A percentile compares a stretch with the other conserved stretches of the same genome.
Conservation (phyloP, 1,284 basidiomycete species). For the Apiotrichum sp. region DNA sequence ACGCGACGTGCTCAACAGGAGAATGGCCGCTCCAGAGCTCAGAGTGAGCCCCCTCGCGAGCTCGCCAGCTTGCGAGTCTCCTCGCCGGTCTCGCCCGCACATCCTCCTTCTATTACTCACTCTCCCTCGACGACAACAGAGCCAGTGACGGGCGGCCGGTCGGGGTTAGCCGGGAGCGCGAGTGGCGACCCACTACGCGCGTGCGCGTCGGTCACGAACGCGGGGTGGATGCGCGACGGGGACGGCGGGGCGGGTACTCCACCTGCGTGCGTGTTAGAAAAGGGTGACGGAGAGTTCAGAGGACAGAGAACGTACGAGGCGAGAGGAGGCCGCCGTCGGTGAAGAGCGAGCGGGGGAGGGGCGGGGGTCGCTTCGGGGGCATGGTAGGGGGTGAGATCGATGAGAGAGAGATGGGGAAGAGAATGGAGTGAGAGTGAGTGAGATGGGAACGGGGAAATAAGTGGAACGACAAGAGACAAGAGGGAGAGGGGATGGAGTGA, state of each 20-base stretch:
- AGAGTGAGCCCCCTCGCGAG: background rate
- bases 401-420: no score
- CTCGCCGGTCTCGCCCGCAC: background rate
- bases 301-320: slow-evolving; percentile 23
- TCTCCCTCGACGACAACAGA: slow-evolving; percentile 4
- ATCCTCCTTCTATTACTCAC: background rate
- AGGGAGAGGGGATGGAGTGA: no score
- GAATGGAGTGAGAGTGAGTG: background rate
- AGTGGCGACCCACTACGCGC: slow-evolving; percentile 11
- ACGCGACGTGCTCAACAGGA: no score
- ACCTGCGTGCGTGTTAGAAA: slow-evolving; percentile 14
- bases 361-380: slow-evolving; percentile 37
- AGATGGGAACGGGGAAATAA: background rate
- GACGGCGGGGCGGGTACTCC: slow-evolving; percentile 33
- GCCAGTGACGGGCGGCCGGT: slow-evolving; percentile 4
- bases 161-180: background rate
- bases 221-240: slow-evolving; percentile 34
- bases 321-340: slow-evolving; percentile 31
- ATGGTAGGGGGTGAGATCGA: slow-evolving; percentile 11
- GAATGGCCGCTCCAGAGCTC: no score
- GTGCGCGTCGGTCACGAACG: slow-evolving; percentile 37
- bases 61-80: background rate
- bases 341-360: slow-evolving; percentile 36
- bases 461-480: background rate
- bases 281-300: background rate